Percentiles rank a stretch among this genome's conserved stretches.
phyloP scores from a whole-genome alignment of 768 basidiomycete genomes.

The Daedaleopsis sinensis region DNA sequence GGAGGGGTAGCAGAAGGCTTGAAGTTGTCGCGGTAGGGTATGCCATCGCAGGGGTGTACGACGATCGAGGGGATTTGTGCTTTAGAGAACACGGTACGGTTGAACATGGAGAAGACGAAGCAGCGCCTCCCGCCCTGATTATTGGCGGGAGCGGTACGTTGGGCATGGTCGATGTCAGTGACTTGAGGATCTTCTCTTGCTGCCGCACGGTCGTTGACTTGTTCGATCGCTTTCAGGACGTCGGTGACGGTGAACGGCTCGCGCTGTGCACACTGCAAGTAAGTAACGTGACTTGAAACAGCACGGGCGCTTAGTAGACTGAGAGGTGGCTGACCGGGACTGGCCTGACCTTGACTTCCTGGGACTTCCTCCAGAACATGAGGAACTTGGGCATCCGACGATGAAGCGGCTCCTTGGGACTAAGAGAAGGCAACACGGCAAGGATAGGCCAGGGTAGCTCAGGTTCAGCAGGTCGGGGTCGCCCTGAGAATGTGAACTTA shows the following conservation, averaged over 20 bases:
- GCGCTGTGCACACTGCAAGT: background rate
- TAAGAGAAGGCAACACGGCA: background rate
- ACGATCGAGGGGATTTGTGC: background rate
- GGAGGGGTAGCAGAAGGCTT: background rate
- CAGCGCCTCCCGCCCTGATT: background rate
- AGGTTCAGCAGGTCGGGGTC: background rate
- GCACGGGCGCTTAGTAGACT: too few species aligned
- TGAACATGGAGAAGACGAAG: background rate
- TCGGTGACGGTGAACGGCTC: background rate
- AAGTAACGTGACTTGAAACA: background rate
- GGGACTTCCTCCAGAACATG: background rate
- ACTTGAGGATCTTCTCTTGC: too few species aligned
- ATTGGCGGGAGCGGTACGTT: background rate
- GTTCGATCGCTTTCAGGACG: background rate
- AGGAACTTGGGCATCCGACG: background rate
- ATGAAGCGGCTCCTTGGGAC: background rate
- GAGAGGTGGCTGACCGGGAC: background rate
- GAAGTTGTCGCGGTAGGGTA: background rate
- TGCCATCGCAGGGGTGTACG: slow-evolving; percentile 1
- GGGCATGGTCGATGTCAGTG: background rate
- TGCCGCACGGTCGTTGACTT: background rate
- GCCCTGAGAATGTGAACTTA: background rate
- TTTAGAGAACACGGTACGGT: background rate
- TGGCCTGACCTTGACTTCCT: slow-evolving; percentile 2
- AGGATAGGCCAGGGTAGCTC: background rate